Percentiles rank a stretch among this genome's conserved stretches.
Conservation (phyloP, 1,139 yeast species). For the Diutina scorzettiae region DNA sequence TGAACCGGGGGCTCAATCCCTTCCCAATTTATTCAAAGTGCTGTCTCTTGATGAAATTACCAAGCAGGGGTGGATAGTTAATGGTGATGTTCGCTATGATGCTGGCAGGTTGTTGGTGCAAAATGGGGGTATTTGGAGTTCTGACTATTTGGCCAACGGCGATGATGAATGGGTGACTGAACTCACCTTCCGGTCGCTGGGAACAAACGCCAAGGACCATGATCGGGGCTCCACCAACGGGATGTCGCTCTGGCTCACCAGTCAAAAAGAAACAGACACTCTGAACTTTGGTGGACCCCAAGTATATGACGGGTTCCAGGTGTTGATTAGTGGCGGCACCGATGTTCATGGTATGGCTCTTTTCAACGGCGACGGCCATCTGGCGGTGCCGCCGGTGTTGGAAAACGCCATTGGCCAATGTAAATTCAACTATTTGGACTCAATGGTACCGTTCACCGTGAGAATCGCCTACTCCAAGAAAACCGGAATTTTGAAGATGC, state of each 20-base stretch:
- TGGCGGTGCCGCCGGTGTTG: constrained; percentile 11
- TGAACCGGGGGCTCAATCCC: constrained; percentile 18
- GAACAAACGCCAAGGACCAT: constrained; percentile 19
- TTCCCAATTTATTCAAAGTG: constrained; percentile 22
- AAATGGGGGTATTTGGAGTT: constrained; percentile 37
- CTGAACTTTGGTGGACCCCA: constrained; percentile 38
- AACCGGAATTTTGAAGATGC: constrained; percentile 40
- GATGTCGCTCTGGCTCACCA: constrained; percentile 37
- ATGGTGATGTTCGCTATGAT: constrained; percentile 19
- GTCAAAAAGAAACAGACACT: constrained; percentile 9
- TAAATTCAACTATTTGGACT: constrained; percentile 45
- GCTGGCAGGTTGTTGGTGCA: constrained; percentile 30
- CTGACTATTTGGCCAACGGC: constrained; percentile 17
- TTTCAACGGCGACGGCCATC: constrained; percentile 45
- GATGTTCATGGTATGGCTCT: constrained; percentile 40
- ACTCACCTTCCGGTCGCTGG: constrained; percentile 47
- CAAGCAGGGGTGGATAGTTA: constrained; percentile 18
- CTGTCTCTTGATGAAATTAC: constrained; percentile 15
- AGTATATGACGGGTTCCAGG: constrained; percentile 48
- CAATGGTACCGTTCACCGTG: constrained; percentile 58
- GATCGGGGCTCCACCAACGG: constrained; percentile 28
- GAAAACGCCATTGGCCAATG: constrained; percentile 43
- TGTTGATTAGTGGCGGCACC: constrained; percentile 36
- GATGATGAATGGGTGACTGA: constrained; percentile 48
- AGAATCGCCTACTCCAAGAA: constrained; percentile 45